Base-by-base conservation (phyloP, 208 protist species). In the Acanthamoeba sp. region DNA sequence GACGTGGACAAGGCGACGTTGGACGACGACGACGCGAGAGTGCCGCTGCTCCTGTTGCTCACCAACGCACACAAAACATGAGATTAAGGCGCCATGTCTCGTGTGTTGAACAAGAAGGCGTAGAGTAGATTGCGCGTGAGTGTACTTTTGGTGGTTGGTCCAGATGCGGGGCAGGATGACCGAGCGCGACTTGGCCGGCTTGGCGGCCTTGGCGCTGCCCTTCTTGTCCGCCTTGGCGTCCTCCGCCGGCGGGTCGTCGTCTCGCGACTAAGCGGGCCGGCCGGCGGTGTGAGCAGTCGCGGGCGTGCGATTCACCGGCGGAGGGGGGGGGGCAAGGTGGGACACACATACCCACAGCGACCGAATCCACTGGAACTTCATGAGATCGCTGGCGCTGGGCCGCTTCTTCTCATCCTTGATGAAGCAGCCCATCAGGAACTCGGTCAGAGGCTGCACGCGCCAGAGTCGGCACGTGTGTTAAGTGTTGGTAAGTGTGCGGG, bases 371-470 rank as follows among this genome's bases (percentile, higher is more conserved):
- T 84, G 38, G 95, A 98, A 97, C 40, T 94, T 50, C 64, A 98
- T 85, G 0, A 98, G 91, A 59, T 97, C 84, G 9, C 93, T 73
- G n/a, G 98, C 98, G 14, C 82, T 95, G 27, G 94, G 59, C 42
- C 98, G 94, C 40, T 94, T 40, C 27, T 94, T 92, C 32, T 96
- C 95, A 91, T 98, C 96, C 59, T 98, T 98, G 38, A 95, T 62
- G 95, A 98, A 98, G 94, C 96, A 98, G 27, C 93, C 45, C 38
- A 95, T 32, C 34, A 98, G 84, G 80, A 98, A 98, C 73, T 97
- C 97, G 36, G 96, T 16, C 52, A 97, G 93, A 42, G 12, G 42
- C 76, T 82, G 40, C 32, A 42, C 40, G 38, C 32, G 71, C 18
- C 36, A 82, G 4, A 9, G 20, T 16, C 4, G 7, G 18, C 59